Conservation (phyloP, 2,329 filamentous ascomycete genomes). For the Torrubiella hemipterigena region DNA sequence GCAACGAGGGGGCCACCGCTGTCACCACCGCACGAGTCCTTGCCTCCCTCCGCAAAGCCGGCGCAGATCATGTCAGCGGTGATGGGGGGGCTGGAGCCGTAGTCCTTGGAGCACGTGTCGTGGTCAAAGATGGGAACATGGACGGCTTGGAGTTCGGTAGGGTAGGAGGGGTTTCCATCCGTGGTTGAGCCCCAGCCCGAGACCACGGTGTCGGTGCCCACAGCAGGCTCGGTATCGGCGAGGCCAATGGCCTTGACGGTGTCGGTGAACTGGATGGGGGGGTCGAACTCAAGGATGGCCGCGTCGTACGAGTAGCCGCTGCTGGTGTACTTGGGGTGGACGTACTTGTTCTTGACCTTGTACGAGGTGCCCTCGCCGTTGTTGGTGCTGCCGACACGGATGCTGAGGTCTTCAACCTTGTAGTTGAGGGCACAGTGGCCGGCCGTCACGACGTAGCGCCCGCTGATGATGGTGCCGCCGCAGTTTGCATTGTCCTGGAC, state of each 20-base stretch:
- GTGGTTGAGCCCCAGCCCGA: neutral
- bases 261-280: neutral
- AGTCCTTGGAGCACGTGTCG: constrained; percentile 12
- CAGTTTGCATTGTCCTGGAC: neutral
- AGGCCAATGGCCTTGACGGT: neutral
- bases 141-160: constrained; percentile 3
- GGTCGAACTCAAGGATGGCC: neutral
- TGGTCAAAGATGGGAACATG: constrained; percentile 16
- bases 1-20: constrained; percentile 18
- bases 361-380: neutral
- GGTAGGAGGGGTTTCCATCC: neutral
- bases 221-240: neutral
- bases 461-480: neutral
- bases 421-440: neutral
- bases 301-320: neutral
- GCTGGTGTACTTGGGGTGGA: neutral
- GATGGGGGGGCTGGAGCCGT: constrained; percentile 10
- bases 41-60: constrained; percentile 13
- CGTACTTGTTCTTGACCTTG: neutral
- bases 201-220: neutral
- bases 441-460: neutral
- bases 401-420: neutral
- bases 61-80: constrained; percentile 20
- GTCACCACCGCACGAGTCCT: constrained; percentile 20
- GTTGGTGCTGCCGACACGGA: neutral